Base-by-base conservation (phyloP, 306 rosid species). In the Rosa multiflora region DNA sequence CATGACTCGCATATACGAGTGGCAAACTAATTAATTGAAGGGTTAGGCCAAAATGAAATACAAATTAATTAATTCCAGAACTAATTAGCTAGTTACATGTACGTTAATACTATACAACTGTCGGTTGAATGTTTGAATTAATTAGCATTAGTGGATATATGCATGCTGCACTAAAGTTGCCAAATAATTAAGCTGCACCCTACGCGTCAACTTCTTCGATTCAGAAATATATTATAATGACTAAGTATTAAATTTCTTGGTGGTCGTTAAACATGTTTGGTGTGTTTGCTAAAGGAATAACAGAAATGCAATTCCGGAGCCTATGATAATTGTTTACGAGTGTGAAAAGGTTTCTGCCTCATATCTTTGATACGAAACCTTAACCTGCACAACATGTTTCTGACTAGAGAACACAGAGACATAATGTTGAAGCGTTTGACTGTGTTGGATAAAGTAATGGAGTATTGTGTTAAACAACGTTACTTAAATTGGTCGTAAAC, bases 191-290 rank as follows among this genome's bases (percentile, higher is more conserved):
- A 26, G 37, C 39, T 55, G 12, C 62, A 13, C 29, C 32, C 62
- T 56, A 32, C 37, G 17, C 59, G 17, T 56, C 39, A 61, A 21
- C 29, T 56, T 56, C 8, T n/a, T 58, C 63, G 63, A 9, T 61
- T 59, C 37, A 59, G 15, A 59, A 1, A 3, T 9, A 63, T 32
- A 32, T 5, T 6, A 35, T 20, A 29, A 11, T 0, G 17, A 23
- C 39, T 4, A 10, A 37, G 17, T 12, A 12, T 4, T 39, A 73
- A 39, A 4, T 18, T 72, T 49, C 43, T 55, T 23, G 55, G 43
- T 8, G 42, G 78, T 23, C 70, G 78, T 8, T 59, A 75, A 32
- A 75, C 35, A 29, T 43, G 78, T 74, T 73, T 35, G 76, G 64
- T 18, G 58, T 73, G 77, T 74, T 42, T 29, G 71, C 59, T 46